phyloP scores from a whole-genome alignment of 768 basidiomycete genomes.

The Trametes sanguinea region DNA sequence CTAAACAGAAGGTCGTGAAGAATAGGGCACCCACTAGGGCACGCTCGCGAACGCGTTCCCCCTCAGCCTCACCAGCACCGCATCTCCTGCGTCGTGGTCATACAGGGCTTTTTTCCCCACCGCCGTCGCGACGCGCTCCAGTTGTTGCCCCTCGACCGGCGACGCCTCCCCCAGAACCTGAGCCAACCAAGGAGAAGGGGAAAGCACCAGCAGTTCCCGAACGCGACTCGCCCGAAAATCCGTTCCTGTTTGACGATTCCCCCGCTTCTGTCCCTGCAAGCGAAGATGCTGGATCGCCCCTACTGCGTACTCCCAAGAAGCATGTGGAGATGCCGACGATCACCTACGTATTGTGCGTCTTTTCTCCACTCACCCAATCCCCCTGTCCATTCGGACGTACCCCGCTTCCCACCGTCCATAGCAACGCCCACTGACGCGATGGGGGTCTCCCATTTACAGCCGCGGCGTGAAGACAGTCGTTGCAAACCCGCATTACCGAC shows the following conservation, averaged over 20 bases:
- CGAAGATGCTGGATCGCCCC: slow-evolving; percentile 33
- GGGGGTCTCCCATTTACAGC: slow-evolving; percentile 38
- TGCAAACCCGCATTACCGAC: slow-evolving; percentile 63
- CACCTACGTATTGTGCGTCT: slow-evolving; percentile 72
- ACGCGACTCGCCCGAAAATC: slow-evolving; percentile 72
- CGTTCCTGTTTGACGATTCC: slow-evolving; percentile 55
- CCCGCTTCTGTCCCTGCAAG: slow-evolving; percentile 25
- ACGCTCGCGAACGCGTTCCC: slow-evolving; percentile 29
- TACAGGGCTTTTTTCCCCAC: slow-evolving; percentile 57
- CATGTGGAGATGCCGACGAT: slow-evolving; percentile 61
- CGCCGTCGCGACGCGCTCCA: slow-evolving; percentile 58
- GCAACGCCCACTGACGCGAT: background rate
- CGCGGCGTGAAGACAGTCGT: slow-evolving; percentile 66
- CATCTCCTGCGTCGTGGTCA: slow-evolving; percentile 28
- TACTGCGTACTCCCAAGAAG: slow-evolving; percentile 42
- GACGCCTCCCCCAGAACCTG: slow-evolving; percentile 34
- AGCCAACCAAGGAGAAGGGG: slow-evolving; percentile 39
- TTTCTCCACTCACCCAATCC: background rate
- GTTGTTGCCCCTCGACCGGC: slow-evolving; percentile 24
- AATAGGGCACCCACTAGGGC: slow-evolving; percentile 19
- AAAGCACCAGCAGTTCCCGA: slow-evolving; percentile 34
- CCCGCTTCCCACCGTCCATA: background rate
- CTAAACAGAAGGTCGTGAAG: slow-evolving; percentile 14
- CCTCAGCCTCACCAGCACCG: slow-evolving; percentile 31
- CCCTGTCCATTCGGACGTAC: background rate